A percentile compares a stretch with the other conserved stretches of the same genome.
Conservation (phyloP, 768 basidiomycete genomes). For the Boletus subcaerulescens region DNA sequence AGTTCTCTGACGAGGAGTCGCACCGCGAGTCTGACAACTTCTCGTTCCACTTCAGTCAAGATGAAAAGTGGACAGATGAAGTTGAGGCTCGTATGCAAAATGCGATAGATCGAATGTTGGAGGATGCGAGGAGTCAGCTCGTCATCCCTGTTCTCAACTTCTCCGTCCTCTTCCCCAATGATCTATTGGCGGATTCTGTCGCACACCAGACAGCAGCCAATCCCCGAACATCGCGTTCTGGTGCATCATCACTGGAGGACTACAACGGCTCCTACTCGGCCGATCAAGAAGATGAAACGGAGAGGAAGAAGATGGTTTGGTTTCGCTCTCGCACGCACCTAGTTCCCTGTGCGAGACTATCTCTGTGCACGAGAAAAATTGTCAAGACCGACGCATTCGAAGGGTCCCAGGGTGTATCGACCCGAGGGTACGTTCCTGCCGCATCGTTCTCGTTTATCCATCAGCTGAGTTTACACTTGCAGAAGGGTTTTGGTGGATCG, state of each 20-base stretch:
- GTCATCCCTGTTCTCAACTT: no score
- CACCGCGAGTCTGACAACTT: constrained; percentile 4
- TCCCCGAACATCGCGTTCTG: background rate
- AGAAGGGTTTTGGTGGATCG: background rate
- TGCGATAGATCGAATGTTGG: no score
- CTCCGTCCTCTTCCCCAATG: no score
- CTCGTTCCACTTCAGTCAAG: constrained; percentile 7
- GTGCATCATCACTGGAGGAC: background rate
- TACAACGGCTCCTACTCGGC: constrained; percentile 2
- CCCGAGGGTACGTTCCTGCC: no score
- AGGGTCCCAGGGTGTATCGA: constrained; percentile 3
- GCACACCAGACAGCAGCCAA: background rate
- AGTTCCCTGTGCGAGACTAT: background rate
- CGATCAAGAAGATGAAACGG: constrained; percentile 3
- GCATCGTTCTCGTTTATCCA: background rate
- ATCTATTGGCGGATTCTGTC: no score
- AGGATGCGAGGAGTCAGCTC: no score
- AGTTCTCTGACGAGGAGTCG: no score
- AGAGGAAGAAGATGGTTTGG: background rate
- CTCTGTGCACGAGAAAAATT: background rate
- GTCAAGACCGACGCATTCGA: background rate
- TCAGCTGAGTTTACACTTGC: background rate
- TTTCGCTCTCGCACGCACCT: background rate
- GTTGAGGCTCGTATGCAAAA: background rate
- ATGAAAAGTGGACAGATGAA: constrained; percentile 16